Evolutionary conservation across 2,329 filamentous ascomycete genomes (phyloP).

Genomic region (Penicillium sp.): DNA sequence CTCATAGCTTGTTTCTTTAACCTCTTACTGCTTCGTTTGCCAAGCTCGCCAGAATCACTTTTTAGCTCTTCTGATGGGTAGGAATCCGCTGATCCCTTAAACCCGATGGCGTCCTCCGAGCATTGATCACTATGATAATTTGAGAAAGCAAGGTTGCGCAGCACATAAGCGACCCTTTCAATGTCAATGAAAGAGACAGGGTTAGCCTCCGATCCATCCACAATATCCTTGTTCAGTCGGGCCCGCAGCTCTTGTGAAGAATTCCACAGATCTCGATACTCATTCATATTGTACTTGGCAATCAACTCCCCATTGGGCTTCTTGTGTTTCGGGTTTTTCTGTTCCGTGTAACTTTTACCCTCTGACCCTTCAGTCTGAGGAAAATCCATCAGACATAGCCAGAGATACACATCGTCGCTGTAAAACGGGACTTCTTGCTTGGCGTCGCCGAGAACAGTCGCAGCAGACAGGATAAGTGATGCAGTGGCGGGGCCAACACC

Average conservation of each 20-base stretch:
- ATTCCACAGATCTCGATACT: slow-evolving; percentile 39
- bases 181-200: slow-evolving; percentile 33
- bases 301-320: slow-evolving; percentile 31
- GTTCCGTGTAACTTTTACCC: background rate
- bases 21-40: background rate
- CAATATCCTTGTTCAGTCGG: slow-evolving; percentile 23
- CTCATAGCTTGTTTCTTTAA: background rate
- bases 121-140: slow-evolving; percentile 12
- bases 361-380: slow-evolving; percentile 11
- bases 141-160: slow-evolving; percentile 35
- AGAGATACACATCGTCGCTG: slow-evolving; percentile 45
- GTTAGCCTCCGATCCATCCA: background rate
- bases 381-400: slow-evolving; percentile 35
- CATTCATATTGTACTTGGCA: slow-evolving; percentile 43
- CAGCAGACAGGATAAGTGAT: slow-evolving; percentile 43
- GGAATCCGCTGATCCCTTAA: background rate
- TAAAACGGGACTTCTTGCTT: slow-evolving; percentile 40
- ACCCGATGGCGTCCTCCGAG: background rate
- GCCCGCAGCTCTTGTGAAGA: slow-evolving; percentile 23
- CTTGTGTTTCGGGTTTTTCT: slow-evolving; percentile 15
- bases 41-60: background rate
- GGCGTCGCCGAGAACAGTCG: slow-evolving; percentile 9
- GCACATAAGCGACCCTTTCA: slow-evolving; percentile 41
- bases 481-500: slow-evolving; percentile 46
- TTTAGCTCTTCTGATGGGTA: background rate